A percentile compares a stretch with the other conserved stretches of the same genome.
Evolutionary conservation across 164 flowering plant genomes (phyloP).

Genomic region (Tetracentron sinense): DNA sequence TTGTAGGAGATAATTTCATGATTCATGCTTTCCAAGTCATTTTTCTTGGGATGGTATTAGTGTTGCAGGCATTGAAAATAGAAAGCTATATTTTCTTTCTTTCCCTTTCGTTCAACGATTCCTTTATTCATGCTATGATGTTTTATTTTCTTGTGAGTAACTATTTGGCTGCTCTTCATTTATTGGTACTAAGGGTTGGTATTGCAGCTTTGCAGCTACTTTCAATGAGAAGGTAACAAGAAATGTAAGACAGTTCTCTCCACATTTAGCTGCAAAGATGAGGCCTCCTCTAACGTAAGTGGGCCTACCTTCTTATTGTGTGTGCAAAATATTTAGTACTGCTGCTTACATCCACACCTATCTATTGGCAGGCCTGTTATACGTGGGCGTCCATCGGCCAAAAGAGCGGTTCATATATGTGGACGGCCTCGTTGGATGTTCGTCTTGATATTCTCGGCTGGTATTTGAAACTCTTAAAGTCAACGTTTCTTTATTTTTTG

Average conservation of each 20-base stretch:
- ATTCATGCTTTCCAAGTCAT: too few relatives aligned
- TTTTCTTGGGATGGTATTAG: too few relatives aligned
- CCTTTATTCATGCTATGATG: not conserved
- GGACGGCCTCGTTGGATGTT: conserved; percentile 95
- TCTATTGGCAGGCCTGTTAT: conserved; percentile 73
- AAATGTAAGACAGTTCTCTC: conserved; percentile 92
- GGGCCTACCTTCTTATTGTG: not conserved
- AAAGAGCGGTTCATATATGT: conserved; percentile 80
- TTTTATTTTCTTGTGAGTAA: not conserved
- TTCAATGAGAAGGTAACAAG: conserved; percentile 94
- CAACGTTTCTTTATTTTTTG: too few relatives aligned
- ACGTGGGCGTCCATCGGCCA: conserved; percentile 92
- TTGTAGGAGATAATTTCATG: too few relatives aligned
- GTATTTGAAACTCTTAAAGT: conserved; percentile 32
- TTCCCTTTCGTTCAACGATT: too few relatives aligned
- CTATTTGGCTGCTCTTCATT: not conserved
- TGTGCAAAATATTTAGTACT: conserved; percentile 2
- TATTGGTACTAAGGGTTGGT: conserved; percentile 19
- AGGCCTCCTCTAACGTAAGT: conserved; percentile 89
- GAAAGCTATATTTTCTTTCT: too few relatives aligned
- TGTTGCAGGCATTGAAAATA: too few relatives aligned
- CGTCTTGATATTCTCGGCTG: conserved; percentile 58
- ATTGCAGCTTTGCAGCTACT: conserved; percentile 88
- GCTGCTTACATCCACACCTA: conserved; percentile 3
- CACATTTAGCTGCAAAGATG: conserved; percentile 97